These are phyloP conservation scores for Colletotrichum chrysophilum DNA, from an alignment of 2,329 filamentous ascomycete species.

Conservation along the genomic window DNA sequence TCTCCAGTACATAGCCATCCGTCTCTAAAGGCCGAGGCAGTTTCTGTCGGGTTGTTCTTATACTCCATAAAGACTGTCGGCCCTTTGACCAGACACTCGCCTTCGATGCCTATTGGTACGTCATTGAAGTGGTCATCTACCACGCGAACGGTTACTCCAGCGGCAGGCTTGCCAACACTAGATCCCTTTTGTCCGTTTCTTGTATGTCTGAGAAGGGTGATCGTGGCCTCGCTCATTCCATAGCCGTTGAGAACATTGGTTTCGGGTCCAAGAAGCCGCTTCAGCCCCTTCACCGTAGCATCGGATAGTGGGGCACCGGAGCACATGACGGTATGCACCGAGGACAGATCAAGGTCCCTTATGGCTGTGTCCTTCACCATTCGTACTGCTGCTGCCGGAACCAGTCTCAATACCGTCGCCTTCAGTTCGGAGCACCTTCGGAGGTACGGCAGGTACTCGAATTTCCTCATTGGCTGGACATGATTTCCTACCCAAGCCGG, in stretches of 20 bases:
- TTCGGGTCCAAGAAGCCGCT: conserved; percentile 11
- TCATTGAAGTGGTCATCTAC: background rate
- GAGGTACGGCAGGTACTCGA: conserved; percentile 25
- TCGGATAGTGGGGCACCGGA: conserved; percentile 13
- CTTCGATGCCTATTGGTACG: background rate
- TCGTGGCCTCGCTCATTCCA: conserved; percentile 28
- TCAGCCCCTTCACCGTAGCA: conserved; percentile 21
- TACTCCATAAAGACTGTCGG: background rate
- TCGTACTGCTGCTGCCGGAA: conserved; percentile 26
- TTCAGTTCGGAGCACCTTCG: conserved; percentile 22
- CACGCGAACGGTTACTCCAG: background rate
- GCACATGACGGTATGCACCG: background rate
- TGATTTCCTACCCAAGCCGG: conserved; percentile 27
- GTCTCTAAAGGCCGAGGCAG: conserved; percentile 26
- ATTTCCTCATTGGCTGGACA: conserved; percentile 25
- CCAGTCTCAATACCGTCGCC: conserved; percentile 26
- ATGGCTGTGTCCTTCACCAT: conserved; percentile 25
- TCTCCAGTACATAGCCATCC: conserved; percentile 37
- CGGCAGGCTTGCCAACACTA: background rate
- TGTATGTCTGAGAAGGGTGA: conserved; percentile 25
- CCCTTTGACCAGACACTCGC: background rate
- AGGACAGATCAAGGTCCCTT: background rate
- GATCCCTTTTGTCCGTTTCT: conserved; percentile 19
- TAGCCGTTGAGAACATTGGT: conserved; percentile 27
- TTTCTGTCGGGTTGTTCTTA: background rate